Evolutionary conservation across 177 flowering plant genomes (phyloP), one percentile per base, ranked within the genome.

Genomic region (Tripterygium wilfordii): DNA sequence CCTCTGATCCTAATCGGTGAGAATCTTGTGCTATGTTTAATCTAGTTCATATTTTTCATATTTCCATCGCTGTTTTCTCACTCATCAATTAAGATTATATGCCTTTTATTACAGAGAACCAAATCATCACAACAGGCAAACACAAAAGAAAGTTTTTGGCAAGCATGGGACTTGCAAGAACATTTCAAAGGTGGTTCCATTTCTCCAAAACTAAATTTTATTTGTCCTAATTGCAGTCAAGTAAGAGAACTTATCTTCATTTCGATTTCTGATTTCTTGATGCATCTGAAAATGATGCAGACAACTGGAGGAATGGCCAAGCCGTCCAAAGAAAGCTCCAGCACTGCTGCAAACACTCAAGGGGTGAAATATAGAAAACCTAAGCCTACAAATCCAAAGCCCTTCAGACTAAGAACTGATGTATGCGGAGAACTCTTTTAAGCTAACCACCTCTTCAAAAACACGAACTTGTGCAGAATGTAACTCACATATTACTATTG

Each of bases 371-470:
- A 69, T 18, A 72, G 51, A 49, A 90, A 72, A 69, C 64, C 79
- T 53, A 85, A 73, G 66, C 71, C 78, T 2, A 90, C 97, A 56
- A 82, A 81, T 43, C 94, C 91, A 12, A 88, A 80, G 49, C 97
- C 96, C 54, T 90, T 87, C 59, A 60, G 94, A 40, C 72, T 90
- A 42, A 69, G 96, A 70, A 87, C 96, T 27, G 81, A 87, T 73
- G 97, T 87, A 71, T 65, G 83, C 28, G 12, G n/a, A 21, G 29
- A 49, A 18, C 17, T 5, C 14, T 62, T 14, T 15, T 13, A 8
- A 22, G 18, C 15, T 3, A 16, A 15, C 20, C 31, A 2, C 4
- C 15, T 31, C n/a, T n/a, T n/a, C n/a, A n/a, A n/a, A n/a, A n/a
- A n/a, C n/a, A n/a, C n/a, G n/a, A n/a, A n/a, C n/a, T n/a, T n/a